A percentile compares a stretch with the other conserved stretches of the same genome.
Conservation (phyloP, 768 basidiomycete species). For the Lactifluus piperatus region DNA sequence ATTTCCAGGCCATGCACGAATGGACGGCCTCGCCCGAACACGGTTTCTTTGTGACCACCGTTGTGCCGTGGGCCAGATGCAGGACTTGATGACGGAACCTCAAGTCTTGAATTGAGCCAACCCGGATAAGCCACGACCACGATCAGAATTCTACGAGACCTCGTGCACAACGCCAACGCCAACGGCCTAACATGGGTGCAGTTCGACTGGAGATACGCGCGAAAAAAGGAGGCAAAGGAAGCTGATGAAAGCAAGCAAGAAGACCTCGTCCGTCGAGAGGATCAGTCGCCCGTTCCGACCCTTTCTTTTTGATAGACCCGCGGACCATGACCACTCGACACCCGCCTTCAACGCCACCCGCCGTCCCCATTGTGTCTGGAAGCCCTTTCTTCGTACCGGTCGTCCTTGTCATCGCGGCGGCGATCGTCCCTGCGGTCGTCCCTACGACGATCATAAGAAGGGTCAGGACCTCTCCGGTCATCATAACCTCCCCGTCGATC, state of each 20-base stretch:
- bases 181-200: slow-evolving; percentile 20
- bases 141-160: slow-evolving; percentile 20
- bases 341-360: slow-evolving; percentile 58
- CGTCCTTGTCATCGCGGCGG: slow-evolving; percentile 80
- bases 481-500: slow-evolving; percentile 78
- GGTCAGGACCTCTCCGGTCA: slow-evolving; percentile 77
- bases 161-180: slow-evolving; percentile 21
- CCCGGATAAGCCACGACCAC: slow-evolving; percentile 19
- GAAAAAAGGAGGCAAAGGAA: slow-evolving; percentile 18
- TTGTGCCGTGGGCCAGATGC: slow-evolving; percentile 4
- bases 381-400: slow-evolving; percentile 64
- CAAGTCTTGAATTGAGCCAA: slow-evolving; percentile 17
- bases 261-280: slow-evolving; percentile 18
- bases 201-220: slow-evolving; percentile 20
- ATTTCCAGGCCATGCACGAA: slow-evolving; percentile 4
- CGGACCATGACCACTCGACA: slow-evolving; percentile 17
- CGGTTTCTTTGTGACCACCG: neutral
- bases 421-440: slow-evolving; percentile 68
- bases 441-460: slow-evolving; percentile 83
- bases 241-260: slow-evolving; percentile 22
- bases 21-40: slow-evolving; percentile 1
- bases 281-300: slow-evolving; percentile 20
- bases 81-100: slow-evolving; percentile 12
- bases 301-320: slow-evolving; percentile 15
- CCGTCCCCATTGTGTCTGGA: slow-evolving; percentile 74